phyloP scores from a whole-genome alignment of 73 alveolate species.

The Effrenium voratum region DNA sequence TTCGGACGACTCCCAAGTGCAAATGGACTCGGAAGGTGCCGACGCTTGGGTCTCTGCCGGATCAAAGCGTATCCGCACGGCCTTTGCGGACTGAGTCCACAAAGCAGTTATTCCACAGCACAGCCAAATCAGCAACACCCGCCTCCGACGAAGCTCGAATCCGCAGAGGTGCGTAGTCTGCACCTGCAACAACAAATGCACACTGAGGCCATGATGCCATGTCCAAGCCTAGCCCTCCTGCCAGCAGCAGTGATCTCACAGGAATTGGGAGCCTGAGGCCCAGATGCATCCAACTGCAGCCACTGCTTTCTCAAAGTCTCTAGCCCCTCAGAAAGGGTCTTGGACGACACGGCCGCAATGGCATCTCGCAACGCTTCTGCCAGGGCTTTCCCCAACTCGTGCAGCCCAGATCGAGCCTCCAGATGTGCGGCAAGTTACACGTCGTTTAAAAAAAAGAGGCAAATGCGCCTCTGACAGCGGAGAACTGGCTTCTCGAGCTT shows the following conservation, averaged over 20 bases:
- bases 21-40: too few species aligned
- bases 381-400: background rate
- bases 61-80: slow-evolving; percentile 71
- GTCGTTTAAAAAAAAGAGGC: background rate
- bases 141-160: slow-evolving; percentile 64
- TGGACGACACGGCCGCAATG: background rate
- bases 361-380: slow-evolving; percentile 51
- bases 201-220: background rate
- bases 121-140: background rate
- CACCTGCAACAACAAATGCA: background rate
- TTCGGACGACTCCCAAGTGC: too few species aligned
- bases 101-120: background rate
- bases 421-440: background rate
- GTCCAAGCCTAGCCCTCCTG: slow-evolving; percentile 48
- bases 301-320: background rate
- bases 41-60: slow-evolving; percentile 27
- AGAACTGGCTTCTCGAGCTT: background rate
- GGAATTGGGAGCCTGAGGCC: slow-evolving; percentile 36
- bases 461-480: background rate
- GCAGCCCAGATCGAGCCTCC: slow-evolving; percentile 43
- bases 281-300: background rate
- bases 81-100: background rate
- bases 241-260: slow-evolving; percentile 32
- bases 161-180: slow-evolving; percentile 66
- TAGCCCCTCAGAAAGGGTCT: slow-evolving; percentile 2